Base-by-base conservation (phyloP, 495 filamentous ascomycete genomes). In the Trichoderma gamsii region DNA sequence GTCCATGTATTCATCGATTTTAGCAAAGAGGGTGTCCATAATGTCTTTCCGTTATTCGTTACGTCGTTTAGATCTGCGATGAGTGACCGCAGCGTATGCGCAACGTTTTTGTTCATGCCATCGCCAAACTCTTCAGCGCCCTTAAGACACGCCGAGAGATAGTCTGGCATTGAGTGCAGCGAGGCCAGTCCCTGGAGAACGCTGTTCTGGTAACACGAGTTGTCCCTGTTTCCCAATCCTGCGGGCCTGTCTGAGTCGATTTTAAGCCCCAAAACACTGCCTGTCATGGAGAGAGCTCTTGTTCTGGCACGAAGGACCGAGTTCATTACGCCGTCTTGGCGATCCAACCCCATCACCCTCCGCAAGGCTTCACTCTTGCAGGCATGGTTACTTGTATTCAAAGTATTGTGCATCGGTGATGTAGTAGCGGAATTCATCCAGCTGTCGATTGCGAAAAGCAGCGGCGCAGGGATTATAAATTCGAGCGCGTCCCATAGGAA, bases 141-240 rank as follows among this genome's bases (percentile, higher is more conserved):
- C 21, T 21, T 18, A 32, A 75, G 66, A 21, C 76, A 67, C 16
- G 69, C 68, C 11, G 81, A 75, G 11, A 90, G 76, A 74, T 87
- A 80, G 61, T 79, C 68, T 64, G 81, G 79, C 18, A 97, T 79
- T 5, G 87, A 81, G 25, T 83, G 79, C 59, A 98, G 83, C 7
- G 93, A 90, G 6, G 93, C 89, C 46, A 98, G 82, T 15, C 89
- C 89, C 75, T 97, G 90, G 27, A 98, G 87, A 23, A 97, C 90
- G 70, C 93, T 97, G 75, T 99, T 99, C 79, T 98, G 94, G 74
- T 95, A 99, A 77, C 96, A 99, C 1, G 92, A 96, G 73, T 97
- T 97, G 76, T 96, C 88, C 80, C 86, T 89, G 73, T 99, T 99
- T 21, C 91, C 91, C 41, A 98, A 76, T 0, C 96, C 95, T 5